Base-by-base conservation (phyloP, 1,139 yeast species). In the Meyerozyma carpophila region DNA sequence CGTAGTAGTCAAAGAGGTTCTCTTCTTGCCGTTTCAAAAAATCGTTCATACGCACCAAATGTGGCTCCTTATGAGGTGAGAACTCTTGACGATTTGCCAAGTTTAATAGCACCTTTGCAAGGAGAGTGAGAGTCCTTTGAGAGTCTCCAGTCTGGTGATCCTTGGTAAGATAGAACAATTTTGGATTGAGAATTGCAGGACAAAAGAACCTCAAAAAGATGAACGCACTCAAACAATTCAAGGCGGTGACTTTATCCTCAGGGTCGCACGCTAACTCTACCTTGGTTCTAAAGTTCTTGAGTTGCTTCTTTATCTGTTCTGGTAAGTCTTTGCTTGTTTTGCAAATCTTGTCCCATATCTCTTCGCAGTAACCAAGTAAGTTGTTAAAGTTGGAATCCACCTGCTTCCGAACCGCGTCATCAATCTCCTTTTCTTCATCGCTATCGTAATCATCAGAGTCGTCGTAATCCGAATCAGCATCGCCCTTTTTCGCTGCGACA, bases 131-230 rank as follows among this genome's bases (percentile, higher is more conserved):
- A 0, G 96, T 84, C 46, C 95, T 72, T 54, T 89, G 93, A 1
- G 82, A 73, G 16, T 71, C 70, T 1, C 90, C 88, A 9, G 81
- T 73, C 47, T 89, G 89, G 55, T 86, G 93, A 40, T 77, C 73
- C 45, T 79, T 76, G 1, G 89, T 79, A 41, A 93, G 69, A 49
- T 83, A 82, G 59, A 89, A 90, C 40, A 89, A 63, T 55, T 89
- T 89, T 0, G 98, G 98, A 55, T 89, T 90, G 55, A 93, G 67
- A 37, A 93, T 78, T 0, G 96, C 96, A 0, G 98, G 98, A 56
- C 96, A 91, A 53, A 89, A 81, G 59, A 88, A 90, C 48, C 98
- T 69, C 49, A 93, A 66, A 59, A 93, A 93, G 20, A 93, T 67
- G 55, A 93, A 86, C 1, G 96, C 91, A 25, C 94, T 79, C 31